phyloP scores from a whole-genome alignment of 2,329 filamentous ascomycete species.

The Apiospora phragmitis region DNA sequence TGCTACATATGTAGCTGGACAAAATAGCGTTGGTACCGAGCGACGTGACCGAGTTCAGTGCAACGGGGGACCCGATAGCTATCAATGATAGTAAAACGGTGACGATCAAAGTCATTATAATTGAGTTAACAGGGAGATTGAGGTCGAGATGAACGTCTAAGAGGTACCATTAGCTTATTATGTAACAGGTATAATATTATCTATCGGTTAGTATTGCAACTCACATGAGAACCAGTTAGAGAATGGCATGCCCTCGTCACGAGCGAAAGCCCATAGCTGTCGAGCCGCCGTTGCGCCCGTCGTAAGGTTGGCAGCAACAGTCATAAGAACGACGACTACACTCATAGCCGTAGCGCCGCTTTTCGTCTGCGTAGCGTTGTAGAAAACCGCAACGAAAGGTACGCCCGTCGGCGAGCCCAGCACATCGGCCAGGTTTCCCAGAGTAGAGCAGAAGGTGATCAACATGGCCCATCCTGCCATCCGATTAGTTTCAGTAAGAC shows the following conservation, averaged over 20 bases:
- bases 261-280: slow-evolving; percentile 33
- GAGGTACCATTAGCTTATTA: too few species aligned
- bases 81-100: slow-evolving; percentile 35
- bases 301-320: slow-evolving; percentile 25
- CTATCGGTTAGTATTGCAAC: too few species aligned
- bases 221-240: slow-evolving; percentile 26
- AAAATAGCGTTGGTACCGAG: slow-evolving; percentile 33
- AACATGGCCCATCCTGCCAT: slow-evolving; percentile 20
- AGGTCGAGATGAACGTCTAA: slow-evolving; percentile 21
- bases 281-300: slow-evolving; percentile 31
- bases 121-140: slow-evolving; percentile 34
- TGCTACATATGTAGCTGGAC: slow-evolving; percentile 34
- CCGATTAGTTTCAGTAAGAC: neutral
- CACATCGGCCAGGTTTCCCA: slow-evolving; percentile 18
- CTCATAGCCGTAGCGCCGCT: slow-evolving; percentile 27
- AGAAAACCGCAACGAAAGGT: slow-evolving; percentile 33
- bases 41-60: slow-evolving; percentile 37
- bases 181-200: too few species aligned
- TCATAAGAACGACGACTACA: slow-evolving; percentile 27
- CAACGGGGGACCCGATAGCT: slow-evolving; percentile 33
- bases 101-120: slow-evolving; percentile 29
- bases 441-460: slow-evolving; percentile 24
- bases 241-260: slow-evolving; percentile 38
- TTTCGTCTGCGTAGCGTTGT: slow-evolving; percentile 23
- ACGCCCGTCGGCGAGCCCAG: slow-evolving; percentile 16